Evolutionary conservation across 306 rosid species (phyloP), one percentile per base, ranked within the genome.

Genomic region (Pyrus pyrifolia): DNA sequence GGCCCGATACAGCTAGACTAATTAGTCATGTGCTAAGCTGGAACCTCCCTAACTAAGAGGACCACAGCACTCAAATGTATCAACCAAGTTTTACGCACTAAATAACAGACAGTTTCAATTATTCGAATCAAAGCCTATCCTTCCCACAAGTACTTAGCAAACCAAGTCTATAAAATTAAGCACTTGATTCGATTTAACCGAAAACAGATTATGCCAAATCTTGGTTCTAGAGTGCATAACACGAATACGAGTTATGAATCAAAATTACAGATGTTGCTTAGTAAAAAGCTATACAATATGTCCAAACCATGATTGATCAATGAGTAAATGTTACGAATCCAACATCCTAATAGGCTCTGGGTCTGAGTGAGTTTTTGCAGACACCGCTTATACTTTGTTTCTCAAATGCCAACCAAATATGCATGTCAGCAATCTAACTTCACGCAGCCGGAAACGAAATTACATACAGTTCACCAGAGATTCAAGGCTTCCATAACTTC

Each of bases 401-500:
- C 19, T 62, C 70, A 61, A 46, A 5, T 18, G 35, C 55, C 11
- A 60, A 3, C 38, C 11, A 59, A 22, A 40, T 17, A 3, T 8
- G 59, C 31, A 13, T 13, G 4, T 25, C 72, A 31, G 23, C 59
- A 72, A 21, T 55, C 82, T 33, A 58, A 8, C 18, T 68, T 21
- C 61, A 35, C 73, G 42, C 42, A 38, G 42, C 51, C 51, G 5
- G 17, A 22, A 77, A 58, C n/a, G 60, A 53, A 71, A 25, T 61
- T 33, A 59, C 63, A 59, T 33, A 67, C 14, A 5, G 31, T 57
- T 53, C 64, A 25, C 1, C 42, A 62, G 8, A 79, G 62, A 75
- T 67, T 91, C 85, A 92, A 78, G 99, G 97, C 85, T 91, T 96
- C 99, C 99, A 96, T 83, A 92, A 77, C 85, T 87, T 92, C 99